A percentile compares a stretch with the other conserved stretches of the same genome.
Evolutionary conservation across 306 rosid genomes (phyloP).

Genomic region (Casuarina glauca): DNA sequence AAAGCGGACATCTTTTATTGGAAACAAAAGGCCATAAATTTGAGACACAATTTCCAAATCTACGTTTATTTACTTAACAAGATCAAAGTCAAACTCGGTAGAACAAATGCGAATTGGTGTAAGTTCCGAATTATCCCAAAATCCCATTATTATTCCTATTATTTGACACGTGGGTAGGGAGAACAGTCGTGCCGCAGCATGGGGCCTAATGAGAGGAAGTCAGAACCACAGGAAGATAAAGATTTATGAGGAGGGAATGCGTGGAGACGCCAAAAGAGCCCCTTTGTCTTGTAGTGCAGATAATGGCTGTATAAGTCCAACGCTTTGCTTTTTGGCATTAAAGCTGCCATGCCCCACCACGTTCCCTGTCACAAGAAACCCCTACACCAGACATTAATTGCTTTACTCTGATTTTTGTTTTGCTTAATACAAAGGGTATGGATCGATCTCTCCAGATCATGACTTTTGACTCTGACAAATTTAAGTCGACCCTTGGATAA

Average conservation of each 20-base stretch:
- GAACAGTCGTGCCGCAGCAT: not conserved
- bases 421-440: too few species aligned
- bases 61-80: too few species aligned
- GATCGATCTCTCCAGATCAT: not conserved
- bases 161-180: too few species aligned
- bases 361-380: not conserved
- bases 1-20: not conserved
- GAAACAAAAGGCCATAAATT: too few species aligned
- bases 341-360: constrained; percentile 28
- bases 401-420: too few species aligned
- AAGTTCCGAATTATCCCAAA: too few species aligned
- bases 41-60: too few species aligned
- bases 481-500: not conserved
- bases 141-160: too few species aligned
- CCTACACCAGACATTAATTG: too few species aligned
- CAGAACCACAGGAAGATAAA: not conserved
- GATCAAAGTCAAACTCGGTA: too few species aligned
- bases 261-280: constrained; percentile 38
- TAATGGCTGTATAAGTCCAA: constrained; percentile 40
- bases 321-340: constrained; percentile 46
- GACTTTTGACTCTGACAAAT: not conserved
- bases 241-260: not conserved
- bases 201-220: not conserved
- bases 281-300: constrained; percentile 48
- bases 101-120: too few species aligned